These are phyloP conservation scores for Cnidoscolus chayamansa DNA, from an alignment of 441 rosid genomes.

Conservation along the genomic window DNA sequence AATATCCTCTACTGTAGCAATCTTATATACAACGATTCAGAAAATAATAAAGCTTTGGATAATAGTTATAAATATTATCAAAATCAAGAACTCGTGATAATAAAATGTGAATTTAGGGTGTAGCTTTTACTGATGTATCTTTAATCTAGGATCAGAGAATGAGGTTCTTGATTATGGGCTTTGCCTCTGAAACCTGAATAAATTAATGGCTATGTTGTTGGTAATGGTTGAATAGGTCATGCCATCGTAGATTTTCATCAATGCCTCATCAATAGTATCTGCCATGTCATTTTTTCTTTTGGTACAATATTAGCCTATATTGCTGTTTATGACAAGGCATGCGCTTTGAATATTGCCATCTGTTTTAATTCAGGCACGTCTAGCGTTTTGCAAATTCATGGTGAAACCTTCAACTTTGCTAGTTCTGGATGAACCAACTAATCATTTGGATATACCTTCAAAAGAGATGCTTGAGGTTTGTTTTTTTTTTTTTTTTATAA, in stretches of 20 bases:
- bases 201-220: neutral
- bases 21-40: no score
- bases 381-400: slow-evolving; percentile 97
- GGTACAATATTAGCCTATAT: neutral
- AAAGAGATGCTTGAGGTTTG: slow-evolving; percentile 98
- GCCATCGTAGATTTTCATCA: neutral
- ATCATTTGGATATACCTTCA: slow-evolving; percentile 93
- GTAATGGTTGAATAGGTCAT: neutral
- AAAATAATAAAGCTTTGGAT: neutral
- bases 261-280: neutral
- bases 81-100: neutral
- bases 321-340: neutral
- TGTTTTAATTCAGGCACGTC: slow-evolving; percentile 58
- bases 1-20: neutral
- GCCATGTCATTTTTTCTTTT: neutral
- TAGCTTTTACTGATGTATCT: neutral
- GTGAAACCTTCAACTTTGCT: slow-evolving; percentile 84
- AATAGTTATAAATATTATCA: neutral
- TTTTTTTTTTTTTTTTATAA: neutral
- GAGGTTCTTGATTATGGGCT: neutral
- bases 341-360: slow-evolving; percentile 7
- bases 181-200: neutral
- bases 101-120: neutral
- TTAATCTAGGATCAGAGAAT: neutral
- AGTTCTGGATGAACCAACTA: slow-evolving; percentile 90